Conservation (phyloP, 805 yeast genomes). For the Saitoella complicata region DNA sequence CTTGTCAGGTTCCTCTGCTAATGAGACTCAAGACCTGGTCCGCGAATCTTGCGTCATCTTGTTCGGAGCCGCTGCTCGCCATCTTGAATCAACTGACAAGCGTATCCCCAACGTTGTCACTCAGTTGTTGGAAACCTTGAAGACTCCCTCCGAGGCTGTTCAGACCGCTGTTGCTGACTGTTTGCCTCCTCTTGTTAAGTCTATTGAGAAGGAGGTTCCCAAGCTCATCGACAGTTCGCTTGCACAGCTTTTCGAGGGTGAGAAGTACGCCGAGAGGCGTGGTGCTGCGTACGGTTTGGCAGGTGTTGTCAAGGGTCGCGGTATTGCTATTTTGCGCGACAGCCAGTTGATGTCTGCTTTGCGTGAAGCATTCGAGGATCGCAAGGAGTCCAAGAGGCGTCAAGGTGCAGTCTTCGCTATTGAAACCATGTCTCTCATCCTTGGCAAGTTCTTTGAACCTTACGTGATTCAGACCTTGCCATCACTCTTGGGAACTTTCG, state of each 20-base stretch:
- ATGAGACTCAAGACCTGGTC: conserved; percentile 39
- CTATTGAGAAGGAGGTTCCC: conserved; percentile 27
- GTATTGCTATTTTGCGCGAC: conserved; percentile 59
- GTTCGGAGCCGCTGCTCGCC: conserved; percentile 83
- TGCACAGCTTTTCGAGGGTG: conserved; percentile 40
- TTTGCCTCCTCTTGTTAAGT: conserved; percentile 62
- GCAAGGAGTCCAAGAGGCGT: conserved; percentile 52
- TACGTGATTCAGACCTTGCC: conserved; percentile 83
- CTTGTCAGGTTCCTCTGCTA: conserved; percentile 20
- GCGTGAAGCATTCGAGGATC: conserved; percentile 75
- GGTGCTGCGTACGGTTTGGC: conserved; percentile 97
- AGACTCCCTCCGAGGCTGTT: conserved; percentile 78
- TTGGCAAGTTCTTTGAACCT: conserved; percentile 78
- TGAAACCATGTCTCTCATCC: conserved; percentile 62
- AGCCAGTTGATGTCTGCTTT: conserved; percentile 62
- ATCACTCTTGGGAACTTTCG: conserved; percentile 58
- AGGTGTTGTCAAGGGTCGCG: conserved; percentile 82
- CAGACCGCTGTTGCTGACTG: conserved; percentile 78
- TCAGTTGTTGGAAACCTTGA: conserved; percentile 55
- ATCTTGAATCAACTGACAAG: conserved; percentile 48
- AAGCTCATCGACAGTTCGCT: conserved; percentile 43
- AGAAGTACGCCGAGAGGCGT: conserved; percentile 38
- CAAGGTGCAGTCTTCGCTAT: conserved; percentile 81
- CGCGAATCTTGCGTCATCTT: conserved; percentile 70
- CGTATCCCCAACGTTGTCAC: conserved; percentile 50